Evolutionary conservation across 2,329 filamentous ascomycete genomes (phyloP), one percentile per base, ranked within the genome.

Genomic region (Ampelomyces quisqualis): DNA sequence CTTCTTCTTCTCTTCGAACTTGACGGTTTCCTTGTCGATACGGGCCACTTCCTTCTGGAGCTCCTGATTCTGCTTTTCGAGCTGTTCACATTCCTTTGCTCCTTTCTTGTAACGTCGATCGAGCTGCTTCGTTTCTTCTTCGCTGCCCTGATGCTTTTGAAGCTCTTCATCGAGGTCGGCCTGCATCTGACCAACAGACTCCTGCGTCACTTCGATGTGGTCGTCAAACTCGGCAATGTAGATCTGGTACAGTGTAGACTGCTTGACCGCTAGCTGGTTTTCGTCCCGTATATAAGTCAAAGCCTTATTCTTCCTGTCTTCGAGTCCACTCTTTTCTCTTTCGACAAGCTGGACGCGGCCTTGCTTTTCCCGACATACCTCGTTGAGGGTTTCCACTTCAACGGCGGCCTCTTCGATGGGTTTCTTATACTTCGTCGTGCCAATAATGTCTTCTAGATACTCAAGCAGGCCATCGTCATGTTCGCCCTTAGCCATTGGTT

Each of bases 391-490:
- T 69, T 98, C 93, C 0, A 95, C 88, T 68, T 97, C 88, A 1
- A 85, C 73, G 0, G 90, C 91, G 1, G 90, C 85, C 71, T 98
- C 93, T 57, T 98, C 93, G 49, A 98, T 98, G 0, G 93, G 91
- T 0, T 86, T 81, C 72, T 98, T 98, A 74, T 98, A 98, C 67
- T 95, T 96, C 5, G 93, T 97, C 0, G 93, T 98, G 49, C 94
- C 93, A 57, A 98, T 97, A 47, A 98, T 98, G 61, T 98, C 93
- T 67, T 98, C 93, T 0, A 98, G 80, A 52, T 98, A 98, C 68
- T 98, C 93, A 13, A 98, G 77, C 3, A 98, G 79, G 9, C 93
- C 93, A 60, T 98, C 93, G 47, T 98, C 93, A 62, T 97, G 91
- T 67, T 98, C 93, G 57, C 88, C 91, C 28, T 80, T 84, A 3